Evolutionary conservation across 805 yeast species (phyloP).

Genomic region (Yarrowia sp.): DNA sequence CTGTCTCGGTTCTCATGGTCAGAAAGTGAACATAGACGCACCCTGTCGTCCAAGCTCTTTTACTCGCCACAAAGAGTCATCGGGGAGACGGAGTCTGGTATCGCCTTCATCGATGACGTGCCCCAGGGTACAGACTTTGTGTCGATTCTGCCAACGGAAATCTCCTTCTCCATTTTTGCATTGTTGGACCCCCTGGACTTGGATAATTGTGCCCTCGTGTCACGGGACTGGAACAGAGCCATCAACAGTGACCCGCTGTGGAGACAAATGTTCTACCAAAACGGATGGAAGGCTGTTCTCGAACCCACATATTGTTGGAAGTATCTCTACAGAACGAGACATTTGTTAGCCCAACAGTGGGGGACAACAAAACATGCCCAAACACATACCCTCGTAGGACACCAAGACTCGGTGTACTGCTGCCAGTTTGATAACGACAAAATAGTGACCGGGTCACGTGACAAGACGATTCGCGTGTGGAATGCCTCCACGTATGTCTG

Average conservation of each 20-base stretch:
- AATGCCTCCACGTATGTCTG: constrained; percentile 42
- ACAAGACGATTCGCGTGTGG: constrained; percentile 51
- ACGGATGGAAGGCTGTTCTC: constrained; percentile 42
- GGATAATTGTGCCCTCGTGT: constrained; percentile 42
- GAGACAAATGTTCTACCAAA: constrained; percentile 42
- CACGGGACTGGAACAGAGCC: constrained; percentile 42
- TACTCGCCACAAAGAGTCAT: constrained; percentile 28
- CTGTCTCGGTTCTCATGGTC: constrained; percentile 18
- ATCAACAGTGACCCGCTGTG: constrained; percentile 43
- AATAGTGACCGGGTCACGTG: constrained; percentile 79
- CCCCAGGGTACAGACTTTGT: constrained; percentile 41
- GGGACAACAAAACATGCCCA: constrained; percentile 43
- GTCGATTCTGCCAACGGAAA: constrained; percentile 42
- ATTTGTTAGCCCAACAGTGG: constrained; percentile 46
- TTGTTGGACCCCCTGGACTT: constrained; percentile 42
- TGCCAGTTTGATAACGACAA: constrained; percentile 74
- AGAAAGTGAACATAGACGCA: constrained; percentile 33
- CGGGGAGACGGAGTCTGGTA: constrained; percentile 44
- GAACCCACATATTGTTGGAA: constrained; percentile 45
- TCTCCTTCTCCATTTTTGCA: constrained; percentile 41
- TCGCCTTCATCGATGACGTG: constrained; percentile 42
- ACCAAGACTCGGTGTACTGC: constrained; percentile 82
- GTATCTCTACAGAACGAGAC: constrained; percentile 44
- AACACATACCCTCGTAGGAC: constrained; percentile 58
- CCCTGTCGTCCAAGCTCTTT: constrained; percentile 18